Base-by-base conservation (phyloP, 1,284 basidiomycete genomes). In the Apiotrichum porosum region DNA sequence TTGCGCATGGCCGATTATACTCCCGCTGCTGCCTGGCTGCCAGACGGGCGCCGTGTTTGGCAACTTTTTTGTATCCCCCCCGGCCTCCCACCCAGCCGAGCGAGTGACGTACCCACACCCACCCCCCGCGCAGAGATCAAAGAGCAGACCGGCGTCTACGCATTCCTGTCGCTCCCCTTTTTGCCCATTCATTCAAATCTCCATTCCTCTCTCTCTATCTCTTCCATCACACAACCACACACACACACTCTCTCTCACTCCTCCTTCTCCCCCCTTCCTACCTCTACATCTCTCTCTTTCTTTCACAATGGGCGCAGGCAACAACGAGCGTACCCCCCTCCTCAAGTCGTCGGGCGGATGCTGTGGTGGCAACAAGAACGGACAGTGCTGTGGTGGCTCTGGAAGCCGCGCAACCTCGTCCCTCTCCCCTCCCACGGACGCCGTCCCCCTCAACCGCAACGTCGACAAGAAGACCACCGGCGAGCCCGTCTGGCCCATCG, bases 371-470 rank as follows among this genome's bases (percentile, higher is more conserved):
- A 45, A 42, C 38, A 40, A 44, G 43, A 37, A 44, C 18, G 47
- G 42, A 30, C 32, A 13, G 12, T 55, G 53, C 49, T 55, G 53
- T 17, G 49, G 49, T 18, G 53, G 52, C 44, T 18, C 31, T 15
- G 37, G 35, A 14, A 37, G 24, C 26, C 23, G 32, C 10, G 36
- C 22, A 36, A 21, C 22, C 8, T 28, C 41, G 31, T n/a, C 43
- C 6, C 46, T 50, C 14, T 19, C 37, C 15, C 14, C 28, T 13
- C 34, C 45, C 31, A 44, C 35, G 35, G 44, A 41, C 19, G 44
- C 48, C n/a, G 53, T 55, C 30, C 53, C 53, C 23, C 53, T 55
- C 45, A 51, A 55, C 39, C 53, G 53, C 33, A 37, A 37, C 38
- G 33, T 19, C 36, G 36, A 34, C 40, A 35, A 34, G 34, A 45